Conservation (phyloP, 441 rosid genomes). For the Theobroma grandiflorum region DNA sequence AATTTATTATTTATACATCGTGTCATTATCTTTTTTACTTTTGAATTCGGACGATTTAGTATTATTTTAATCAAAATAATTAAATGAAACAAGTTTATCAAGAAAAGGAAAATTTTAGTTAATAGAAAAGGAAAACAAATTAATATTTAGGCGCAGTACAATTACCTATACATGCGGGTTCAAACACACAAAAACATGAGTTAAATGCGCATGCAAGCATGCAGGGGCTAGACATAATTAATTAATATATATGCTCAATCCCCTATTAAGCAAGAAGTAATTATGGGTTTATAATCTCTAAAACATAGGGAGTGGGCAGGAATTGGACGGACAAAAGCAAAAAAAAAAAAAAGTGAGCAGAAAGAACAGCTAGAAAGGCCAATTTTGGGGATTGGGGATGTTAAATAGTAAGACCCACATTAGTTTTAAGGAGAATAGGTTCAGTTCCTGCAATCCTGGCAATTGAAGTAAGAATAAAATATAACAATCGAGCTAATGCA, state of each 20-base stretch:
- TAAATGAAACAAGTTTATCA: neutral
- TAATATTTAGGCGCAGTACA: neutral
- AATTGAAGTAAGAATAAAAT: conserved; percentile 32
- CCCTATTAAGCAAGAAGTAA: conserved; percentile 42
- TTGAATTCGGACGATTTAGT: neutral
- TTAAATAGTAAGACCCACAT: neutral
- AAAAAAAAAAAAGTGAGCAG: neutral
- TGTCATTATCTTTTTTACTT: too few species aligned
- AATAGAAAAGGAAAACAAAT: neutral
- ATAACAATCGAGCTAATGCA: neutral
- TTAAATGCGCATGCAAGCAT: conserved; percentile 78
- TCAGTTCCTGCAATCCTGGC: conserved; percentile 56
- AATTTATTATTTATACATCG: too few species aligned
- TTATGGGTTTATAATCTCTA: conserved; percentile 67
- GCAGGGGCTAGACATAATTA: conserved; percentile 39
- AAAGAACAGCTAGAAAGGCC: conserved; percentile 38
- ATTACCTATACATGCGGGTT: neutral
- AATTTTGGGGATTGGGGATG: conserved; percentile 45
- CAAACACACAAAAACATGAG: conserved; percentile 44
- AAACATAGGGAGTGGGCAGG: conserved; percentile 53
- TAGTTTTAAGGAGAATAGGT: conserved; percentile 32
- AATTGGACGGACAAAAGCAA: conserved; percentile 35
- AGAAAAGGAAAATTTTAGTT: neutral
- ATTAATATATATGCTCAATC: conserved; percentile 32
- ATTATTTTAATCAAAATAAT: too few species aligned